Evolutionary conservation across 306 rosid species (phyloP), one percentile per base, ranked within the genome.

Genomic region (Hippophae gyantsensis): DNA sequence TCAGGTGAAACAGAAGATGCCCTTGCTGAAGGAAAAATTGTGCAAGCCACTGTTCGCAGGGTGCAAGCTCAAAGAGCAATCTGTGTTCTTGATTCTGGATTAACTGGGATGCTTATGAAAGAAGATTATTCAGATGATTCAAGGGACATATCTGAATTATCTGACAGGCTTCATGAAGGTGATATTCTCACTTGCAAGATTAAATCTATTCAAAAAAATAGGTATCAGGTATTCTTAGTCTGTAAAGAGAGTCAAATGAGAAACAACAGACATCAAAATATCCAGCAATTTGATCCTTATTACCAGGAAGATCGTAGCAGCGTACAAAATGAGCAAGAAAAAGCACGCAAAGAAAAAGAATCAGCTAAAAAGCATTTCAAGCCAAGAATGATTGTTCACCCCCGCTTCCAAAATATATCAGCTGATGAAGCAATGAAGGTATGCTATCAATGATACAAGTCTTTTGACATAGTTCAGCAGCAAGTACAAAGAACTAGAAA

Each of bases 341-440:
- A 93, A 75, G 81, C 85, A 69, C 84, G 86, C 71, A 93, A 93
- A 80, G 88, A 86, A 62, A 93, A 86, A 72, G 99, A 93, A 71
- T 85, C 80, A 56, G 94, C 95, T 3, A 93, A 88, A 79, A 93
- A 83, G 74, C 97, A 80, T 77, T 93, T 93, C 75, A 93, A 88
- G 80, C 90, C 93, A 25, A 88, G 99, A 76, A 88, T 88, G 99
- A 93, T 93, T 61, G 95, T 88, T 75, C 99, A 93, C 72, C 99
- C 99, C 23, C 96, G 97, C 26, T 93, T 93, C 74, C 95, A 93
- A 77, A 93, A 93, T 76, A 80, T 88, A 43, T 85, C 99, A 18
- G 95, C 96, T 42, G 99, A 93, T 63, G 90, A 86, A 82, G 99
- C 97, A 59, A 82, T 82, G 86, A 82, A 88, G 97, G 99, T 93